A percentile compares a stretch with the other conserved stretches of the same genome.
phyloP scores from a whole-genome alignment of 257 asterid species.

The Penstemon eatonii region DNA sequence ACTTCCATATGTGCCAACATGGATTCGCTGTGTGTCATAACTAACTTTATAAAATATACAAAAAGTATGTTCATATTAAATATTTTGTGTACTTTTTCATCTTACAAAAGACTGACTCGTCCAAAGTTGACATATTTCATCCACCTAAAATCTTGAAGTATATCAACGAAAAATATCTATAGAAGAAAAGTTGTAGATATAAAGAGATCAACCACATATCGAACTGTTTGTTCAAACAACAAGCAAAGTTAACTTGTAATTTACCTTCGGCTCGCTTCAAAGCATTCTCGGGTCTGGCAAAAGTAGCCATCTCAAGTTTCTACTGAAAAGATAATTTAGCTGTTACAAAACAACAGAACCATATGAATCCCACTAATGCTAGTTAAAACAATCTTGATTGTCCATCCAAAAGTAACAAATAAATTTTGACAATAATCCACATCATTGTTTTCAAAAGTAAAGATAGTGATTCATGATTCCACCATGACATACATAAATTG shows the following conservation, averaged over 20 bases:
- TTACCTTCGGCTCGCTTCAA: conserved; percentile 60
- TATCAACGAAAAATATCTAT: background rate
- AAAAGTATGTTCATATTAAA: background rate
- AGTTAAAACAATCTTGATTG: too few relatives aligned
- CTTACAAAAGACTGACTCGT: background rate
- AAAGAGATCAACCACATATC: background rate
- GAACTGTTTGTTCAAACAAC: background rate
- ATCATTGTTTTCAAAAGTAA: too few relatives aligned
- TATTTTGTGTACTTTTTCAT: background rate
- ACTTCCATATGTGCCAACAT: too few relatives aligned
- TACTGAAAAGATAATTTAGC: conserved; percentile 12
- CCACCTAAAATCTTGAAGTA: background rate
- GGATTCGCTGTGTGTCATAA: background rate
- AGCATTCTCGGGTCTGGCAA: conserved; percentile 61
- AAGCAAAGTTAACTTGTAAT: background rate
- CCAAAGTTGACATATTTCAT: background rate
- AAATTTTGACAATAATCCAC: too few relatives aligned
- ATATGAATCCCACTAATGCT: too few relatives aligned
- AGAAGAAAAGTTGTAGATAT: background rate
- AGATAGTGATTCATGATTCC: too few relatives aligned
- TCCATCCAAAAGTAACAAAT: too few relatives aligned
- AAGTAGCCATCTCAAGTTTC: conserved; percentile 42
- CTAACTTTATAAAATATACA: too few relatives aligned
- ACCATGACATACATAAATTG: too few relatives aligned
- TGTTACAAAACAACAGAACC: conserved; percentile 15